A percentile compares a stretch with the other conserved stretches of the same genome.
Conservation (phyloP, 495 filamentous ascomycete species). For the Hyaloscypha finlandica region DNA sequence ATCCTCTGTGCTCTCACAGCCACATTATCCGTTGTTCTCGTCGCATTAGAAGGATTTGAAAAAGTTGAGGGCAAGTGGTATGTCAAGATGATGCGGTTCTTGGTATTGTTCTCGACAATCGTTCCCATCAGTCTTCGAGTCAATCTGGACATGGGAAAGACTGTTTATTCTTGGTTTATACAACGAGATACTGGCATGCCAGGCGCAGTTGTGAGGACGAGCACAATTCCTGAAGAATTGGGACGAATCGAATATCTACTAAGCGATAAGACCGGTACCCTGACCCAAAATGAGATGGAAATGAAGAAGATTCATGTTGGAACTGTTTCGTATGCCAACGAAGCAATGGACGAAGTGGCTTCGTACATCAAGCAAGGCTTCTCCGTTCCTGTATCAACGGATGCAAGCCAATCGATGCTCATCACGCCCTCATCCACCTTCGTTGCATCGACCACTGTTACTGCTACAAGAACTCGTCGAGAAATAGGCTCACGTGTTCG, state of each 20-base stretch:
- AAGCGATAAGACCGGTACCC: conserved; percentile 95
- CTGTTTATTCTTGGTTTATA: conserved; percentile 94
- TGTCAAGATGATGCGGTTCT: conserved; percentile 89
- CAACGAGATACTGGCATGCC: conserved; percentile 87
- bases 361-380: conserved; percentile 85
- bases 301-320: conserved; percentile 98
- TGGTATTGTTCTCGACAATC: conserved; percentile 98
- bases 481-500: conserved; percentile 93
- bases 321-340: conserved; percentile 95
- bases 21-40: conserved; percentile 83
- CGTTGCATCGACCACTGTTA: conserved; percentile 54
- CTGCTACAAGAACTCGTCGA: conserved; percentile 76
- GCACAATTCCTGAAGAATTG: conserved; percentile 95
- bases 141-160: conserved; percentile 96
- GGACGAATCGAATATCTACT: conserved; percentile 95
- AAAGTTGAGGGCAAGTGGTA: conserved; percentile 76
- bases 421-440: conserved; percentile 73
- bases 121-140: conserved; percentile 96
- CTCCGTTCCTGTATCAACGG: conserved; percentile 41
- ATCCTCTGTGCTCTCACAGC: conserved; percentile 91
- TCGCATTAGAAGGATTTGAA: conserved; percentile 80
- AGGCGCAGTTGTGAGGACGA: conserved; percentile 90
- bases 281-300: conserved; percentile 99
- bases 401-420: conserved; percentile 37
- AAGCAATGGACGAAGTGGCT: conserved; percentile 96